Base-by-base conservation (phyloP, 225 moss, liverwort and hornwort genomes). In the Pleurozium schreberi region DNA sequence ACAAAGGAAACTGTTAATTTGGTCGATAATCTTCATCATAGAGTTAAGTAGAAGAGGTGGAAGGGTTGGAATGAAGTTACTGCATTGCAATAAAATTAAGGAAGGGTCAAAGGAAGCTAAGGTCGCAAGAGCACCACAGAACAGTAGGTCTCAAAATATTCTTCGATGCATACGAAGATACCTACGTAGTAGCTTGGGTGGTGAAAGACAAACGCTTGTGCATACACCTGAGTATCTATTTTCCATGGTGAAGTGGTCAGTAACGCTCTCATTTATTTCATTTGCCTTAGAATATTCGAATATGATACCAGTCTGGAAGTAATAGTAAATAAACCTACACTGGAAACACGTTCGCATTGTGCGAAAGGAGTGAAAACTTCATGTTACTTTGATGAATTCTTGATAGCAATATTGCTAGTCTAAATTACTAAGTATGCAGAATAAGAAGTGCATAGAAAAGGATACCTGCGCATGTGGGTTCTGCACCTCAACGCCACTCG, bases 381-480 rank as follows among this genome's bases (percentile, higher is more conserved):
- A 83, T 58, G 27, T 26, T 33, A 66, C 33, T 59, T 59, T 38
- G 81, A 60, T 85, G 64, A 43, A 71, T 45, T 85, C 25, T 84
- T 77, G 62, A 61, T 57, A 19, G 87, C 17, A 70, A 69, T 52
- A 67, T 27, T 66, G 18, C 40, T 58, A 55, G 30, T 82, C 58
- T 77, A 87, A 21, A 68, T n/a, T 68, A 76, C 33, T 14, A 36
- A 69, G 49, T 30, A 68, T 63, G 67, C 85, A 87, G 82, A 85
- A 18, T 61, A 63, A 57, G 47, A 84, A 89, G 75, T 11, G 84
- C 31, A 67, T 58, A 81, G 30, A 75, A 68, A 80, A 74, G 19
- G 19, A 60, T 87, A 98, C 98, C 96, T 99, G 98, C 13, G 97
- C 99, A 87, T 97, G 99, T 23, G 99, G 99, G 87, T 99, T 99